These are phyloP conservation scores for Corylus heterophylla DNA, from an alignment of 306 rosid species.

Conservation along the genomic window DNA sequence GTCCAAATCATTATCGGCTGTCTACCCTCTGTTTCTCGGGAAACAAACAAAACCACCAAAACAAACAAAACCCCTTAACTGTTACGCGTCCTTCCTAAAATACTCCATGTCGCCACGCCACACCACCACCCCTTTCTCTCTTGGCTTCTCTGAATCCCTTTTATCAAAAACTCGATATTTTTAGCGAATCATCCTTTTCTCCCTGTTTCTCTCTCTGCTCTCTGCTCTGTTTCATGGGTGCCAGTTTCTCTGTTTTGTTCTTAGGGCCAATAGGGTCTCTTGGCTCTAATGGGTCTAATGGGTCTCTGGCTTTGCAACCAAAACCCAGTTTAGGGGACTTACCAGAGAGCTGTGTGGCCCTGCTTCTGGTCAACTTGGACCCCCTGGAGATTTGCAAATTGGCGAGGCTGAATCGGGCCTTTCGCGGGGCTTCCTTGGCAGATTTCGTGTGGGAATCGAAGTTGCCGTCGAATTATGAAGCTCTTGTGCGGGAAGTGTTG, in stretches of 20 bases:
- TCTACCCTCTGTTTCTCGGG: constrained; percentile 33
- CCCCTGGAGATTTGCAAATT: constrained; percentile 78
- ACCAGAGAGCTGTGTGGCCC: constrained; percentile 79
- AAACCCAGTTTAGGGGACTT: constrained; percentile 61
- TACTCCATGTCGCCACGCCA: constrained; percentile 6
- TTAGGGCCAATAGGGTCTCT: neutral
- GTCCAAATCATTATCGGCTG: constrained; percentile 47
- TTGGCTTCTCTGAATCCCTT: neutral
- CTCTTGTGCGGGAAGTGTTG: constrained; percentile 42
- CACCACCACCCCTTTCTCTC: constrained; percentile 7
- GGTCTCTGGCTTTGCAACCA: constrained; percentile 22
- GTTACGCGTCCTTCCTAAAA: constrained; percentile 3
- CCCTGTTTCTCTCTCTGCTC: neutral
- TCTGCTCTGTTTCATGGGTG: constrained; percentile 37
- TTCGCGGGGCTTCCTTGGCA: constrained; percentile 79
- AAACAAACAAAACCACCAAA: constrained; percentile 38
- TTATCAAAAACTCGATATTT: neutral
- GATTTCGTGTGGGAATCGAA: constrained; percentile 95
- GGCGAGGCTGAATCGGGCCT: constrained; percentile 69
- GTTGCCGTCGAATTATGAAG: constrained; percentile 61
- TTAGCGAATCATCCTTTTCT: neutral
- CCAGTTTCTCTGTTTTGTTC: constrained; percentile 3
- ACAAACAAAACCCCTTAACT: constrained; percentile 10
- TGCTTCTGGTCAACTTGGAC: constrained; percentile 58
- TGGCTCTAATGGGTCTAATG: constrained; percentile 1